A percentile compares a stretch with the other conserved stretches of the same genome.
Evolutionary conservation across 495 filamentous ascomycete genomes (phyloP).

Genomic region (Hypoxylon fuscum): DNA sequence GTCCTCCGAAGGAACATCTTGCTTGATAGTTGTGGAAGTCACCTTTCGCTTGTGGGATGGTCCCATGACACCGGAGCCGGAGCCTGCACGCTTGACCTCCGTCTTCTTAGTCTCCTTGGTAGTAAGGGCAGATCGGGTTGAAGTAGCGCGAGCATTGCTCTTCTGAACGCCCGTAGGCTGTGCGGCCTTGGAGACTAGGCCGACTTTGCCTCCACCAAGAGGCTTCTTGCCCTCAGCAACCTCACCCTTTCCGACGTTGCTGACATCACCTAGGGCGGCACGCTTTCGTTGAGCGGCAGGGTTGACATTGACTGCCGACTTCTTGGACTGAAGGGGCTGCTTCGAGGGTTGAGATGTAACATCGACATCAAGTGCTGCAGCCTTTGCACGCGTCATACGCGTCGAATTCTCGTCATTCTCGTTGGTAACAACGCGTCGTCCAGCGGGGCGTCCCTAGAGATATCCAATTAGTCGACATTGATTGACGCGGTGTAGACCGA

Average conservation of each 20-base stretch:
- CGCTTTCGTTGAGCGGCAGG: constrained; percentile 69
- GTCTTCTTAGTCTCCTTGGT: constrained; percentile 73
- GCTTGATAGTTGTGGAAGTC: constrained; percentile 63
- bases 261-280: constrained; percentile 88
- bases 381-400: constrained; percentile 92
- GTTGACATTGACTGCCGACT: constrained; percentile 64
- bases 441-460: constrained; percentile 46
- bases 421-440: constrained; percentile 73
- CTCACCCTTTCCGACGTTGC: constrained; percentile 88
- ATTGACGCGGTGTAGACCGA: constrained; percentile 11
- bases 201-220: constrained; percentile 59
- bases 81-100: constrained; percentile 74
- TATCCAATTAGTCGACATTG: constrained; percentile 20
- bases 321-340: constrained; percentile 75
- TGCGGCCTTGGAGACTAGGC: constrained; percentile 79
- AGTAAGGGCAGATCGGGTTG: constrained; percentile 68
- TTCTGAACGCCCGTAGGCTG: constrained; percentile 83
- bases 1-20: constrained; percentile 64
- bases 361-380: constrained; percentile 73
- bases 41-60: constrained; percentile 69
- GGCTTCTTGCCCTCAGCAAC: constrained; percentile 77
- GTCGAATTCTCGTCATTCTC: constrained; percentile 96
- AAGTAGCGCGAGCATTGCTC: constrained; percentile 66
- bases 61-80: constrained; percentile 72
- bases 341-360: constrained; percentile 66